Evolutionary conservation across 805 yeast genomes (phyloP).

Genomic region (Isabelozyma rhagii): DNA sequence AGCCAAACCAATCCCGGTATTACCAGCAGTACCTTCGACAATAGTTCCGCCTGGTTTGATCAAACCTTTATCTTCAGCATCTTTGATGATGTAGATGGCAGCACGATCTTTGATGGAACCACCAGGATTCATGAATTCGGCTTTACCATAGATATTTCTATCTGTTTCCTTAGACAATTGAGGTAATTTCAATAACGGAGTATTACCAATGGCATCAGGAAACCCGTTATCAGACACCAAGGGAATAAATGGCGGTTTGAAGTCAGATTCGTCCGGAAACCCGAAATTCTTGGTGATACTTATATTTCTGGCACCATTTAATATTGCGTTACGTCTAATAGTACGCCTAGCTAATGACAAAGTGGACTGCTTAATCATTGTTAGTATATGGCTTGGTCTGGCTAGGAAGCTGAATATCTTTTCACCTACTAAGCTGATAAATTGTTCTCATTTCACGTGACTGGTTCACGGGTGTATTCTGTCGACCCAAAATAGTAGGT

Average conservation of each 20-base stretch:
- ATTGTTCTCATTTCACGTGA: neutral
- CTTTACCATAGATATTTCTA: conserved; percentile 70
- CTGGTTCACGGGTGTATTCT: neutral
- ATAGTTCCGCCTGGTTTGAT: conserved; percentile 78
- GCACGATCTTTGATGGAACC: conserved; percentile 93
- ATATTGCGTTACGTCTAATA: neutral
- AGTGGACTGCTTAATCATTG: neutral
- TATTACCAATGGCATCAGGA: conserved; percentile 87
- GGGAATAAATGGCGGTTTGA: conserved; percentile 54
- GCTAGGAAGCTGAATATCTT: neutral
- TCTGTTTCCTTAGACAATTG: conserved; percentile 22
- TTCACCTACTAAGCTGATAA: neutral
- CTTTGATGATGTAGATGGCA: conserved; percentile 70
- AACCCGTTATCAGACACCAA: conserved; percentile 65
- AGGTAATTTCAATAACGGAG: conserved; percentile 61
- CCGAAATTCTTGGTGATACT: neutral
- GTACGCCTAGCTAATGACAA: neutral
- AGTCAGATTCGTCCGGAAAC: neutral
- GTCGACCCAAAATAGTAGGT: too few relatives aligned
- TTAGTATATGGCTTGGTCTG: neutral
- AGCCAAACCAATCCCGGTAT: conserved; percentile 92
- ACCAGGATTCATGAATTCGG: conserved; percentile 92
- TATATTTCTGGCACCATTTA: neutral
- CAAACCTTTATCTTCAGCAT: conserved; percentile 69
- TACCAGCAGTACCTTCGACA: conserved; percentile 93